Conservation (phyloP, 176 grass and related monocot species). For the Paspalum notatum region DNA sequence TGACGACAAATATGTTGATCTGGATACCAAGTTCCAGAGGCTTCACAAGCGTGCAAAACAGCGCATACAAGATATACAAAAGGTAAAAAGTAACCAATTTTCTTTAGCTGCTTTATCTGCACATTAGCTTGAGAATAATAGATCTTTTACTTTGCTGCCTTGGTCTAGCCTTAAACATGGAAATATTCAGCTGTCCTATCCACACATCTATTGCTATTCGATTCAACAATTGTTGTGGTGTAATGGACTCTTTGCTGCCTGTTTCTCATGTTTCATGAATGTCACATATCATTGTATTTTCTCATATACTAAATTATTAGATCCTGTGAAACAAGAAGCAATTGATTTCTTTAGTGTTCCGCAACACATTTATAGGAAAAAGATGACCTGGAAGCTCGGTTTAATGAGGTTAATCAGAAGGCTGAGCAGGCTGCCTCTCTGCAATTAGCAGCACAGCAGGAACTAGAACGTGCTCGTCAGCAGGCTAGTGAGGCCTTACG, state of each 20-base stretch:
- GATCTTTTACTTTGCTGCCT: neutral
- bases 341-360: conserved; percentile 13
- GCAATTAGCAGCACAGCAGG: conserved; percentile 72
- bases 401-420: conserved; percentile 75
- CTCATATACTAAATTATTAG: neutral
- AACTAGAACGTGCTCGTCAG: conserved; percentile 81
- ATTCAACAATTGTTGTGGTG: neutral
- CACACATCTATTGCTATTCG: conserved; percentile 15
- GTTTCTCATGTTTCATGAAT: conserved; percentile 15
- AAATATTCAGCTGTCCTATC: neutral
- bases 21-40: conserved; percentile 94
- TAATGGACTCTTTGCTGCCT: conserved; percentile 12
- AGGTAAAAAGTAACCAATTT: conserved; percentile 62
- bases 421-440: conserved; percentile 71
- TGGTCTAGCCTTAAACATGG: conserved; percentile 1
- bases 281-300: conserved; percentile 1
- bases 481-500: conserved; percentile 89
- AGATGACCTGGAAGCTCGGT: conserved; percentile 82
- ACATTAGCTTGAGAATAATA: conserved; percentile 26
- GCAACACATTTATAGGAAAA: conserved; percentile 77
- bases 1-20: conserved; percentile 85
- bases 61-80: conserved; percentile 94
- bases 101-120: neutral
- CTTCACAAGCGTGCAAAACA: conserved; percentile 99
- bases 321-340: neutral